Conservation (phyloP, 73 alveolate species). For the Paramecium caudatum region DNA sequence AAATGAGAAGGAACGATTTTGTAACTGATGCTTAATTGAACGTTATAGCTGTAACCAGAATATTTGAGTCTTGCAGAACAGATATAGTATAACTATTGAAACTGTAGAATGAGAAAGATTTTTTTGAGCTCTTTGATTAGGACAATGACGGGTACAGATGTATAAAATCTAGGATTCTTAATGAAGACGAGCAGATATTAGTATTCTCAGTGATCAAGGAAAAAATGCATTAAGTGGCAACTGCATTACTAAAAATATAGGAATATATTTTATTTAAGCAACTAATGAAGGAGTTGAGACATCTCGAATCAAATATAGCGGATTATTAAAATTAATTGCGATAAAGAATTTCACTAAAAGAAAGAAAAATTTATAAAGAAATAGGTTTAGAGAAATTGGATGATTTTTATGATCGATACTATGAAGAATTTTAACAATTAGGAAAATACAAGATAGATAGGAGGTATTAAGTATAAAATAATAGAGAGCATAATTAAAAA, state of each 20-base stretch:
- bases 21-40: constrained; percentile 84
- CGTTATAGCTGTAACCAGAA: constrained; percentile 79
- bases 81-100: constrained; percentile 79
- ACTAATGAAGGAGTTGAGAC: constrained; percentile 89
- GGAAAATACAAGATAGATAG: constrained; percentile 83
- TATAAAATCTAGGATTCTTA: background rate
- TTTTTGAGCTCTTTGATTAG: constrained; percentile 81
- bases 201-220: constrained; percentile 85
- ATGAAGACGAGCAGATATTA: constrained; percentile 88
- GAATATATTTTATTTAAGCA: constrained; percentile 84
- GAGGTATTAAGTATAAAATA: background rate
- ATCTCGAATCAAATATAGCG: constrained; percentile 87
- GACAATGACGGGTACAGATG: constrained; percentile 84
- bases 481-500: constrained; percentile 87
- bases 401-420: constrained; percentile 94
- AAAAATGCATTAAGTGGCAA: constrained; percentile 85
- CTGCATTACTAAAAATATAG: constrained; percentile 37
- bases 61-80: constrained; percentile 80
- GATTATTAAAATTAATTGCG: constrained; percentile 90
- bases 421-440: constrained; percentile 84
- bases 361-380: constrained; percentile 85
- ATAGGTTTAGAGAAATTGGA: constrained; percentile 95
- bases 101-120: constrained; percentile 81
- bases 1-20: constrained; percentile 85
- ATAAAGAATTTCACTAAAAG: constrained; percentile 87